phyloP scores from a whole-genome alignment of 768 basidiomycete species.

The Lepiota venenata region DNA sequence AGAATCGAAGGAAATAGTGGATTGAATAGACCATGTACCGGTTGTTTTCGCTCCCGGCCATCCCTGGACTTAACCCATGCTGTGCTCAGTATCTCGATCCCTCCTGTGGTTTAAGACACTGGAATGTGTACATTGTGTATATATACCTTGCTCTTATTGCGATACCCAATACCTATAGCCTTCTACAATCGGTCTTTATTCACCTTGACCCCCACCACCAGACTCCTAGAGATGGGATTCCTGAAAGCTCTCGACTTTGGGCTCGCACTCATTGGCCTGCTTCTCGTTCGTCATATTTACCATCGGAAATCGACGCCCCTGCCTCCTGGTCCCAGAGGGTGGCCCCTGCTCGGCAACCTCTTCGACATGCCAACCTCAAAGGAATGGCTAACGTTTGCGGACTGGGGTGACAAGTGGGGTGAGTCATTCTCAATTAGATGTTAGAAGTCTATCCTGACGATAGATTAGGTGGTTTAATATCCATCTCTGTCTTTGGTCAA shows the following conservation, averaged over 20 bases:
- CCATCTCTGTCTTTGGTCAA: slow-evolving; percentile 43
- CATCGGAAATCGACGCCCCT: slow-evolving; percentile 19
- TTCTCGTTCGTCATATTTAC: slow-evolving; percentile 19
- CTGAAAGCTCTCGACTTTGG: slow-evolving; percentile 17
- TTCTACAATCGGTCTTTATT: not conserved
- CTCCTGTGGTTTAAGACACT: not conserved
- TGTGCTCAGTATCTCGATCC: not conserved
- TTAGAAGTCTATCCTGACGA: not conserved
- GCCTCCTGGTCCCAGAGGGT: slow-evolving; percentile 44
- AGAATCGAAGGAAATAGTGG: not conserved
- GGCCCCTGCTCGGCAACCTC: slow-evolving; percentile 45
- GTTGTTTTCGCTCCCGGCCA: not conserved
- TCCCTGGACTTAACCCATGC: slow-evolving; percentile 14
- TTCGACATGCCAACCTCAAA: slow-evolving; percentile 45
- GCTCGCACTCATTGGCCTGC: slow-evolving; percentile 13
- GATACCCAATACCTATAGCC: not conserved
- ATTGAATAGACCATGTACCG: not conserved
- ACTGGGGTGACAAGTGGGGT: slow-evolving; percentile 47
- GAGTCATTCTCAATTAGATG: slow-evolving; percentile 6
- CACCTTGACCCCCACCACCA: not conserved
- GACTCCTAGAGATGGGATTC: slow-evolving; percentile 8
- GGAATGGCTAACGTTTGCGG: slow-evolving; percentile 41
- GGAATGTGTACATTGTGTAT: not conserved
- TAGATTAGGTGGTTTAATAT: slow-evolving; percentile 36
- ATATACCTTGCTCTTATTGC: not conserved